Evolutionary conservation across 2,329 filamentous ascomycete genomes (phyloP).

Genomic region (Celoporthe dispersa): DNA sequence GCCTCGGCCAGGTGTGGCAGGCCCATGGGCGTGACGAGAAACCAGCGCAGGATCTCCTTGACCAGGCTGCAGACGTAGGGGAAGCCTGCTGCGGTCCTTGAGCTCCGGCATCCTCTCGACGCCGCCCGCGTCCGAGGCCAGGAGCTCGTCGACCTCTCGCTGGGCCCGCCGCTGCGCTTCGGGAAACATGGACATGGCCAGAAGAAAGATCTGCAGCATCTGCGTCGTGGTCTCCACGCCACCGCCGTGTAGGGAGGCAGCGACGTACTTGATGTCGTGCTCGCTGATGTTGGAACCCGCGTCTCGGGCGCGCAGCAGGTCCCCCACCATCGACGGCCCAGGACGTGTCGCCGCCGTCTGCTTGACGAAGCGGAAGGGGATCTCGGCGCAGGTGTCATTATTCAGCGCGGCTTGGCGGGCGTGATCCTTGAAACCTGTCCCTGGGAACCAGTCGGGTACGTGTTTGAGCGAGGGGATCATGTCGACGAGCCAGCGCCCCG

Average conservation of each 20-base stretch:
- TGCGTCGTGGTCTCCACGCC: constrained; percentile 18
- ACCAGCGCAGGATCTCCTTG: constrained; percentile 17
- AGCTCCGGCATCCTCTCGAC: constrained; percentile 1
- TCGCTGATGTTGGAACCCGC: constrained; percentile 7
- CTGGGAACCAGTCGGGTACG: constrained; percentile 38
- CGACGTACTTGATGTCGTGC: constrained; percentile 12
- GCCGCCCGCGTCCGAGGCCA: constrained; percentile 29
- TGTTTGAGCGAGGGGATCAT: constrained; percentile 34
- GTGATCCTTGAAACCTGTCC: constrained; percentile 34
- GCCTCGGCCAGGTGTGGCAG: constrained; percentile 41
- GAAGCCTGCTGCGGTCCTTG: constrained; percentile 9
- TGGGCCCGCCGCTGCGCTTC: constrained; percentile 43
- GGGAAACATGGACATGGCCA: constrained; percentile 48
- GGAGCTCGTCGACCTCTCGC: constrained; percentile 14
- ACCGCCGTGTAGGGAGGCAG: neutral
- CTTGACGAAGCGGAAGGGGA: constrained; percentile 34
- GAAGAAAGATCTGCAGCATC: constrained; percentile 39
- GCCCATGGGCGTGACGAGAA: constrained; percentile 31
- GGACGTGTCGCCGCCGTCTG: constrained; percentile 31
- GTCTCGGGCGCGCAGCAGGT: neutral
- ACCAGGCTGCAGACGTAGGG: constrained; percentile 21
- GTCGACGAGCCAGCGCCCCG: constrained; percentile 37
- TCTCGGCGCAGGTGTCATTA: constrained; percentile 27
- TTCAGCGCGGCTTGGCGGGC: constrained; percentile 28
- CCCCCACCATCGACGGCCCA: neutral